Percentiles rank a stretch among this genome's conserved stretches.
Conservation (phyloP, 2,329 filamentous ascomycete genomes). For the Phialophora macrospora region DNA sequence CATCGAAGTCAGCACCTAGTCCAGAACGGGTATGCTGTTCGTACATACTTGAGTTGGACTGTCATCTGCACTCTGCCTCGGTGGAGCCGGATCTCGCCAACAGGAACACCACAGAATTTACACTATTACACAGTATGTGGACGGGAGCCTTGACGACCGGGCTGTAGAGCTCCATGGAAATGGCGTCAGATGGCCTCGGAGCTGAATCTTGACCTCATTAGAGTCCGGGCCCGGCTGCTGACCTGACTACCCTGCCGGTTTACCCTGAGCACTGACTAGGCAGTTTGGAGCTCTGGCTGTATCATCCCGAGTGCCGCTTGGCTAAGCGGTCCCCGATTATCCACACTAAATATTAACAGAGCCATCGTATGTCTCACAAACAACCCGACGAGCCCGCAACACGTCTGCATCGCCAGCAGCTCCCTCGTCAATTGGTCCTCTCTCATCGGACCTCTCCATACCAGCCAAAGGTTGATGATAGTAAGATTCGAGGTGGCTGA, state of each 20-base stretch:
- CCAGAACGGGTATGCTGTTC: too few relatives aligned
- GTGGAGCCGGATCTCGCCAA: not conserved
- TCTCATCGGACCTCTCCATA: constrained; percentile 89
- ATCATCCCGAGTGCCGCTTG: not conserved
- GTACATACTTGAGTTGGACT: too few relatives aligned
- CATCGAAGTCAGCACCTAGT: too few relatives aligned
- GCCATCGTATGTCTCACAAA: constrained; percentile 86
- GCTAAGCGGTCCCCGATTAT: constrained; percentile 62
- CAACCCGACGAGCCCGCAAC: constrained; percentile 78
- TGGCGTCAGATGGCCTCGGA: not conserved
- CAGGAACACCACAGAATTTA: not conserved
- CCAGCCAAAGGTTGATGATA: constrained; percentile 91
- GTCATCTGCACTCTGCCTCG: not conserved
- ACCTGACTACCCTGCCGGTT: not conserved
- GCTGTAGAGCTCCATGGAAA: not conserved
- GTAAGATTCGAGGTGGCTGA: constrained; percentile 87
- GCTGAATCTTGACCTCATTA: not conserved
- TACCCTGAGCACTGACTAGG: not conserved
- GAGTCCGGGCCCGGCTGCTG: not conserved
- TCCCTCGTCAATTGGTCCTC: constrained; percentile 83
- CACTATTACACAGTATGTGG: not conserved
- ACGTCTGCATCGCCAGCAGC: constrained; percentile 76
- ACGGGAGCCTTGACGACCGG: not conserved
- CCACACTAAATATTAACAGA: constrained; percentile 83
- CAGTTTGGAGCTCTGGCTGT: not conserved